Percentiles rank a stretch among this genome's conserved stretches.
These are phyloP conservation scores for Trichophyton mentagrophytes DNA, from an alignment of 2,329 filamentous ascomycete species.

Conservation along the genomic window DNA sequence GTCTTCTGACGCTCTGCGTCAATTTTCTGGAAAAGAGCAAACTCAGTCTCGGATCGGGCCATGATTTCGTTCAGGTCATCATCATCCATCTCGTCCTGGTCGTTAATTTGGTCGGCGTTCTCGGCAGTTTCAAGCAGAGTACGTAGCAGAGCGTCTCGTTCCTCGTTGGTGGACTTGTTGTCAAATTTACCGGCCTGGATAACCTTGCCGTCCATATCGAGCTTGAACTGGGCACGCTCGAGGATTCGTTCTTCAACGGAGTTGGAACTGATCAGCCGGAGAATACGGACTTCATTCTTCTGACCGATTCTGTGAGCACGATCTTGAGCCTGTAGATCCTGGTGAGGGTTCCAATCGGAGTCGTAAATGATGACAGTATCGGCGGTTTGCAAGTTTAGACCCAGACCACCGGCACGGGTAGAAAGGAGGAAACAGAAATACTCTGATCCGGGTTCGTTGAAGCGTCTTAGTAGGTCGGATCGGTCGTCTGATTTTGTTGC, in stretches of 20 bases:
- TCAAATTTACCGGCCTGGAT: conserved; percentile 99
- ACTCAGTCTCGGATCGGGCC: conserved; percentile 72
- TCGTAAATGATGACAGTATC: conserved; percentile 99
- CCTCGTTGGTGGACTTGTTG: conserved; percentile 97
- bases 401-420: conserved; percentile 92
- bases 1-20: conserved; percentile 60
- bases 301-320: conserved; percentile 99
- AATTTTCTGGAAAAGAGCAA: conserved; percentile 65
- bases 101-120: conserved; percentile 55
- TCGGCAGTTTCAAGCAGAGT: conserved; percentile 77
- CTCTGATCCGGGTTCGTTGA: conserved; percentile 79
- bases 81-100: conserved; percentile 96
- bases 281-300: conserved; percentile 96
- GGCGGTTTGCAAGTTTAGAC: conserved; percentile 91
- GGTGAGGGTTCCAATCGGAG: conserved; percentile 98
- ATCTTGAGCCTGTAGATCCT: conserved; percentile 98
- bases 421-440: conserved; percentile 99
- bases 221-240: conserved; percentile 90
- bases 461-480: conserved; percentile 73
- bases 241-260: conserved; percentile 98
- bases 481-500: conserved; percentile 96
- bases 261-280: conserved; percentile 89
- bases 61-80: conserved; percentile 93
- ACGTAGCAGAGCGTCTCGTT: conserved; percentile 91
- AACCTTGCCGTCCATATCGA: conserved; percentile 98